Conservation (phyloP, 2,329 filamentous ascomycete genomes). For the Neodidymelliopsis sp. region DNA sequence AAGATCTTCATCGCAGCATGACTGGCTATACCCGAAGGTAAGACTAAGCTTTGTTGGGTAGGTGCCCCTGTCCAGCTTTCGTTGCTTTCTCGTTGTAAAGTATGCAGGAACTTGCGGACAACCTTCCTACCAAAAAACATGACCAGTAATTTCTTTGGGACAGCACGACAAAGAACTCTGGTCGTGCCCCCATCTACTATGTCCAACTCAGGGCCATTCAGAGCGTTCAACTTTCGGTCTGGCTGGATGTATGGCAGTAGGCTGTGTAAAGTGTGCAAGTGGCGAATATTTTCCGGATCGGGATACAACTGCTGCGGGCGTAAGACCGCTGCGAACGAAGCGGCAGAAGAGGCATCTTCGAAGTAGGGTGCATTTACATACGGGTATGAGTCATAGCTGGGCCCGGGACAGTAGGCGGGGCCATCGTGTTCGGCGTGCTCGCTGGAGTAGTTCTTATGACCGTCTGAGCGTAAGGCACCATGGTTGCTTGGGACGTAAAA, state of each 20-base stretch:
- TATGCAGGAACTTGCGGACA: slow-evolving; percentile 26
- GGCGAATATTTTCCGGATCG: slow-evolving; percentile 30
- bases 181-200: slow-evolving; percentile 24
- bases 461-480: background rate
- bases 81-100: slow-evolving; percentile 21
- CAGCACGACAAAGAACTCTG: slow-evolving; percentile 3
- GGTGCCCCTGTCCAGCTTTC: slow-evolving; percentile 10
- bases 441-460: background rate
- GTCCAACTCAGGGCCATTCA: slow-evolving; percentile 16
- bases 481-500: too few relatives aligned
- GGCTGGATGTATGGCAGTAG: slow-evolving; percentile 28
- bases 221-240: slow-evolving; percentile 18
- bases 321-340: too few relatives aligned
- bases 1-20: slow-evolving; percentile 24
- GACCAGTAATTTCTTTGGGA: slow-evolving; percentile 30
- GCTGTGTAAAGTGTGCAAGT: slow-evolving; percentile 21
- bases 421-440: background rate
- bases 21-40: slow-evolving; percentile 22
- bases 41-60: slow-evolving; percentile 16
- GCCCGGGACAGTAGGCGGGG: background rate
- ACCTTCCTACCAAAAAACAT: slow-evolving; percentile 26
- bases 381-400: slow-evolving; percentile 1
- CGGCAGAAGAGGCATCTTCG: background rate
- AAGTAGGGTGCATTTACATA: background rate
- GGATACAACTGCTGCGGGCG: too few relatives aligned